Evolutionary conservation across 2,329 filamentous ascomycete genomes (phyloP).

Genomic region (Stylonectria norvegica): DNA sequence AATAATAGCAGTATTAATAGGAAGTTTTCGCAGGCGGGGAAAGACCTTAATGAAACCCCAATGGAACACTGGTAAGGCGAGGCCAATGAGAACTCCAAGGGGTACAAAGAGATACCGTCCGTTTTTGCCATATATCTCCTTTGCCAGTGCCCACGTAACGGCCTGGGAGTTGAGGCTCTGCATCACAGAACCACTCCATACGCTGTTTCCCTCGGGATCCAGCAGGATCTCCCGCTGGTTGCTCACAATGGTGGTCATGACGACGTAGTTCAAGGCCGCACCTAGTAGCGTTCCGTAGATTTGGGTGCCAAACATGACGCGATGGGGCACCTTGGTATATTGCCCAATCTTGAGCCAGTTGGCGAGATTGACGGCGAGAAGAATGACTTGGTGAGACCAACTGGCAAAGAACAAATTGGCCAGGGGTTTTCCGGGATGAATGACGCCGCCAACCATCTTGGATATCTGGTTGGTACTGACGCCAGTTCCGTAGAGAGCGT

Average conservation of each 20-base stretch:
- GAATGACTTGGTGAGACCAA: conserved; percentile 32
- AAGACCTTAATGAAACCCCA: conserved; percentile 30
- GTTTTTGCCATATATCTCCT: conserved; percentile 36
- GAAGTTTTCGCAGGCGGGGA: not conserved
- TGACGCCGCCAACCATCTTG: conserved; percentile 46
- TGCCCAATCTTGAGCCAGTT: conserved; percentile 36
- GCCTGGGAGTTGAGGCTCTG: conserved; percentile 42
- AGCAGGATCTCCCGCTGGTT: conserved; percentile 40
- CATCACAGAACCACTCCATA: conserved; percentile 48
- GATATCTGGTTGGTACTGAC: conserved; percentile 23
- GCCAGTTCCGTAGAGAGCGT: conserved; percentile 18
- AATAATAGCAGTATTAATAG: conserved; percentile 30
- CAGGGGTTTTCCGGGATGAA: conserved; percentile 39
- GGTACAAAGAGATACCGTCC: not conserved
- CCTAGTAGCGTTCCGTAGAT: conserved; percentile 40
- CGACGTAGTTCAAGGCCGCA: conserved; percentile 43
- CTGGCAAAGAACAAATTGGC: conserved; percentile 43
- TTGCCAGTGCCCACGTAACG: conserved; percentile 33
- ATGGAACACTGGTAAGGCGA: conserved; percentile 37
- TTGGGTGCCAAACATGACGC: conserved; percentile 40
- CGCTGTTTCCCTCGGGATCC: conserved; percentile 39
- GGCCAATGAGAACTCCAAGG: conserved; percentile 40
- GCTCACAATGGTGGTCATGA: conserved; percentile 44
- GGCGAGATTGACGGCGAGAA: conserved; percentile 29
- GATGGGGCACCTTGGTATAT: conserved; percentile 37